Percentiles rank a stretch among this genome's conserved stretches.
Conservation (phyloP, 805 yeast species). For the Torulaspora maleeae region DNA sequence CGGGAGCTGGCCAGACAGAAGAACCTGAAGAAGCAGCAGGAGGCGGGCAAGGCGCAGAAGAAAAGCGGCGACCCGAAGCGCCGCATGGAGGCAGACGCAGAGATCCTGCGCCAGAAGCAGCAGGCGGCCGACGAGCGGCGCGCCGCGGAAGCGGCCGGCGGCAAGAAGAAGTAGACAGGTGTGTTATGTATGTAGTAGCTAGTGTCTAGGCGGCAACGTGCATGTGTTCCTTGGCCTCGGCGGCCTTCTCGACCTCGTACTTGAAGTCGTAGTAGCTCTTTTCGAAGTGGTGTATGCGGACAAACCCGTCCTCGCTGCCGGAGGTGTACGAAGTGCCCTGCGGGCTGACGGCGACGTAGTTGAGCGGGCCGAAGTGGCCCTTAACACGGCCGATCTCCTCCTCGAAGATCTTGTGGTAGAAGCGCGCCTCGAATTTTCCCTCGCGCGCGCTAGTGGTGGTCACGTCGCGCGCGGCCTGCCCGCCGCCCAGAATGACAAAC, state of each 20-base stretch:
- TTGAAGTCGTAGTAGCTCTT: conserved; percentile 88
- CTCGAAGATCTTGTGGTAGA: conserved; percentile 89
- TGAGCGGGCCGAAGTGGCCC: conserved; percentile 99
- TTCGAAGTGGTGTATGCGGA: conserved; percentile 90
- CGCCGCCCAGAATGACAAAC: conserved; percentile 93
- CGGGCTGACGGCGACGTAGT: conserved; percentile 90
- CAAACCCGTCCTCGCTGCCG: conserved; percentile 98
- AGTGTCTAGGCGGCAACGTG: conserved; percentile 16
- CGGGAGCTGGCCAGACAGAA: conserved; percentile 90
- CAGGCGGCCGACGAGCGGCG: conserved; percentile 42
- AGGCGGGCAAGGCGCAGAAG: conserved; percentile 52
- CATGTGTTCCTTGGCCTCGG: conserved; percentile 42
- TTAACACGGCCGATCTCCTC: conserved; percentile 96
- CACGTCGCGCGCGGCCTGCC: conserved; percentile 98
- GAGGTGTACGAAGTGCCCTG: conserved; percentile 90
- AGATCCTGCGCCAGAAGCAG: conserved; percentile 83
- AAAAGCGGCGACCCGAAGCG: conserved; percentile 80
- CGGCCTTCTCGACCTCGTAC: conserved; percentile 85
- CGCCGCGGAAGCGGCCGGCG: conserved; percentile 15
- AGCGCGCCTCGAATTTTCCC: conserved; percentile 95
- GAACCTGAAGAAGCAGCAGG: conserved; percentile 74
- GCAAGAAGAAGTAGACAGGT: not conserved
- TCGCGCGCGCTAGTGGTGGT: conserved; percentile 92
- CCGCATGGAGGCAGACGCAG: conserved; percentile 86
- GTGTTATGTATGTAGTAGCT: not conserved